Base-by-base conservation (phyloP, 495 filamentous ascomycete species). In the Hypoxylon intermedium region DNA sequence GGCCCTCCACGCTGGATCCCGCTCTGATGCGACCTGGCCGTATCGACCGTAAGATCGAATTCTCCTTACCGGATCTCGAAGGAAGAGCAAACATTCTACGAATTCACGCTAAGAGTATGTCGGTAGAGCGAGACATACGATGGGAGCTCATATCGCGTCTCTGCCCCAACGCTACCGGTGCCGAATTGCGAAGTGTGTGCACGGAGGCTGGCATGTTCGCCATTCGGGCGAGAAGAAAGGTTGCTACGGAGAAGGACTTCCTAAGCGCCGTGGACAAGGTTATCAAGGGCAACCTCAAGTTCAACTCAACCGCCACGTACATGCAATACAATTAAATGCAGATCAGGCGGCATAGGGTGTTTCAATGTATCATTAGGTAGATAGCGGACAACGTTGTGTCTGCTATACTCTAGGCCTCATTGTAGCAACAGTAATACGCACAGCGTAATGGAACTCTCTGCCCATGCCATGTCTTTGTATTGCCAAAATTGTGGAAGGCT, bases 181-280 rank as follows among this genome's bases (percentile, higher is more conserved):
- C 94, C 31, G 94, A 98, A 78, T 77, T 98, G 67, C 81, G 85
- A 69, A 94, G 91, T 79, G 94, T 98, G 55, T 96, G 94, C 63
- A 98, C 94, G n/a, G 94, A 98, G 80, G 94, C 94, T 7, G 94
- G 94, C 60, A 98, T 98, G 95, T 98, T 96, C 73, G 95, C 94
- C 38, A 98, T 98, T 68, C 86, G 94, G 46, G 94, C 95, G 31
- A 82, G 94, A 73, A 87, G 94, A 72, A 98, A 98, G 90, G 92
- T 98, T 9, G 93, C 94, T 3, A 93, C 93, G 16, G 94, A 98
- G 86, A 98, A 98, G 85, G 94, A 98, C 80, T 98, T 98, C 78
- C 82, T 98, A 73, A 89, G 89, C 15, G 92, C 93, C 12, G 94
- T 98, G 56, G 94, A 98, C 79, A 98, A 98, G 86, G 94, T 98